Percentiles rank a stretch among this genome's conserved stretches.
Evolutionary conservation across 2,329 filamentous ascomycete species (phyloP).

Genomic region (Achaetomium macrosporum): DNA sequence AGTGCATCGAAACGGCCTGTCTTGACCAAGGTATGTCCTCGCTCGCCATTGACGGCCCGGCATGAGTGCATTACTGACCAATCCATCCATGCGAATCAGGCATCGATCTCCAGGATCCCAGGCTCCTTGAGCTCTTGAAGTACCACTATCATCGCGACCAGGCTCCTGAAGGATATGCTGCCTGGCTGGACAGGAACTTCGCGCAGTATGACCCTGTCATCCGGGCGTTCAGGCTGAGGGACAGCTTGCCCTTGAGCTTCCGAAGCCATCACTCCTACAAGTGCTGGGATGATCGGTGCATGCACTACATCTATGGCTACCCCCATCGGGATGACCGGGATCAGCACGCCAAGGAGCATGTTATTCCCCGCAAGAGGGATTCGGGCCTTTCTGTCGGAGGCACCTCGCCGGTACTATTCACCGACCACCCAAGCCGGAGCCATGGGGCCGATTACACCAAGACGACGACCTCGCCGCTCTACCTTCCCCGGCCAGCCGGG

Average conservation of each 20-base stretch:
- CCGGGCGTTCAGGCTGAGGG: slow-evolving; percentile 36
- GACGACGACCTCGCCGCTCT: slow-evolving; percentile 34
- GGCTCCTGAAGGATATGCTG: slow-evolving; percentile 42
- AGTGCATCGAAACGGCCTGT: slow-evolving; percentile 50
- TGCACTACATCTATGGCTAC: slow-evolving; percentile 56
- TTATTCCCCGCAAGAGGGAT: slow-evolving; percentile 38
- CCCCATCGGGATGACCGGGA: slow-evolving; percentile 45
- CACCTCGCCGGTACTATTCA: slow-evolving; percentile 33
- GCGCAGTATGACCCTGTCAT: slow-evolving; percentile 43
- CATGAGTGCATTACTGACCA: not conserved
- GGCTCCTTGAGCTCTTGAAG: slow-evolving; percentile 34
- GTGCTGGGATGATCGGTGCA: slow-evolving; percentile 50
- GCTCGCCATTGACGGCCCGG: not conserved
- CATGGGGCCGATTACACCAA: slow-evolving; percentile 32
- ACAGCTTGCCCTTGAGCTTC: slow-evolving; percentile 32
- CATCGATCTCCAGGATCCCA: slow-evolving; percentile 38
- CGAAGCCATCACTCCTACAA: slow-evolving; percentile 42
- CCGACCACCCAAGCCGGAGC: slow-evolving; percentile 30
- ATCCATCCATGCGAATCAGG: slow-evolving; percentile 28
- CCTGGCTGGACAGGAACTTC: slow-evolving; percentile 50
- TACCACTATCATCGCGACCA: slow-evolving; percentile 34
- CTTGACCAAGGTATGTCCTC: slow-evolving; percentile 40
- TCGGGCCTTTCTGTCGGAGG: slow-evolving; percentile 39
- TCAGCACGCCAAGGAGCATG: slow-evolving; percentile 44
- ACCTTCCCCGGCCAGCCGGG: slow-evolving; percentile 34